These are phyloP conservation scores for Naegleria lovaniensis DNA, from an alignment of 208 protist genomes.

Conservation along the genomic window DNA sequence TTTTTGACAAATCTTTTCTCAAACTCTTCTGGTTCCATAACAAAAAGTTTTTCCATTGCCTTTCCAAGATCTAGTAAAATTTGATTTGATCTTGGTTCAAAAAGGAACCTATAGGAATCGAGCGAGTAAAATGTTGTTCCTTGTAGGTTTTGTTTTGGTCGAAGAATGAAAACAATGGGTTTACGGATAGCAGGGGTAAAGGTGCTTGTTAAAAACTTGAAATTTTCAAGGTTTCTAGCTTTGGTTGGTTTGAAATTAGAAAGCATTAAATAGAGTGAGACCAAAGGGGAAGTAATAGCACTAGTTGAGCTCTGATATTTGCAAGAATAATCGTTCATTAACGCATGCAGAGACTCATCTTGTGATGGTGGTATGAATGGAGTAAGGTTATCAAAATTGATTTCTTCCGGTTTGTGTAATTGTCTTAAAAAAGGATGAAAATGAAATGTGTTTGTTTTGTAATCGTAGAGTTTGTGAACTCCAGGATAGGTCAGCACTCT, in stretches of 20 bases:
- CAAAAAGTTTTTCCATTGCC: constrained; percentile 37
- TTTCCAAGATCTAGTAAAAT: constrained; percentile 44
- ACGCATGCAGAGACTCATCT: constrained; percentile 29
- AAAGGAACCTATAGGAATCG: not conserved
- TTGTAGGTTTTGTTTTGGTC: constrained; percentile 27
- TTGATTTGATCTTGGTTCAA: constrained; percentile 26
- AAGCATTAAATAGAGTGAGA: constrained; percentile 32
- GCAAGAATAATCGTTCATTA: not conserved
- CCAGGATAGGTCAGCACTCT: not conserved
- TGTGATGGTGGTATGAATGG: constrained; percentile 34
- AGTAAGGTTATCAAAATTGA: constrained; percentile 33
- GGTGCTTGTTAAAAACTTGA: not conserved
- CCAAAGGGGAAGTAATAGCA: constrained; percentile 31
- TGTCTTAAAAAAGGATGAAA: not conserved
- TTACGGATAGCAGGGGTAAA: constrained; percentile 32
- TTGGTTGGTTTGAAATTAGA: constrained; percentile 32
- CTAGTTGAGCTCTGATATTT: constrained; percentile 35
- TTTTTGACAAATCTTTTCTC: constrained; percentile 31
- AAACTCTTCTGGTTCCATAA: constrained; percentile 22
- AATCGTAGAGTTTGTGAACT: not conserved
- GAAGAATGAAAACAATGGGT: constrained; percentile 26
- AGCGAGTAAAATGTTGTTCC: constrained; percentile 26
- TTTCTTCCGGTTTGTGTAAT: constrained; percentile 35
- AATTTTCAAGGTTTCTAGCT: constrained; percentile 23
- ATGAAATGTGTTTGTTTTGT: not conserved